Percentiles rank a stretch among this genome's conserved stretches.
phyloP scores from a whole-genome alignment of 2,329 filamentous ascomycete genomes.

The Fusarium begoniae region DNA sequence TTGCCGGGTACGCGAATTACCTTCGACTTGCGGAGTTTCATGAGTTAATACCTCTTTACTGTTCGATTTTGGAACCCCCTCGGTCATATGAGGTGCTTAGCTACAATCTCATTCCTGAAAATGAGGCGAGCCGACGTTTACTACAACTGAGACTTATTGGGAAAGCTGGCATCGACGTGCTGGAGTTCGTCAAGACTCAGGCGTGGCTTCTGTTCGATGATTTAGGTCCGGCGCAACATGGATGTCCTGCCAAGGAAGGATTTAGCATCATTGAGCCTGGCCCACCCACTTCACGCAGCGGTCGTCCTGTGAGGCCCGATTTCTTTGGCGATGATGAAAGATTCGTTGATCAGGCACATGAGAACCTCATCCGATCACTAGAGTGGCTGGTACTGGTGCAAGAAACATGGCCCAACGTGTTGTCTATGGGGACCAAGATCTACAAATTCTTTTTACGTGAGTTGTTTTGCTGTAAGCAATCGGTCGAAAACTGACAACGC shows the following conservation, averaged over 20 bases:
- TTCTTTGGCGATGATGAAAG: conserved; percentile 73
- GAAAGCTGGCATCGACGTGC: conserved; percentile 76
- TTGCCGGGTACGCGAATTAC: conserved; percentile 84
- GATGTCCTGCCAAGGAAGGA: conserved; percentile 52
- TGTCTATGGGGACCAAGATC: conserved; percentile 73
- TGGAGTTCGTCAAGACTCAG: conserved; percentile 78
- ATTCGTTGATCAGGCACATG: conserved; percentile 68
- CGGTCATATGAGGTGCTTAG: conserved; percentile 77
- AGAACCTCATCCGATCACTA: conserved; percentile 77
- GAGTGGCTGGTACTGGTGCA: conserved; percentile 86
- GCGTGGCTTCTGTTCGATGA: conserved; percentile 62
- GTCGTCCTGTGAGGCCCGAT: conserved; percentile 72
- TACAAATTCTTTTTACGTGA: conserved; percentile 86
- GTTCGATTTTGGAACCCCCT: conserved; percentile 74
- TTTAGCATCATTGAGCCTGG: conserved; percentile 62
- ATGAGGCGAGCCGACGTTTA: conserved; percentile 70
- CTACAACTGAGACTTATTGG: conserved; percentile 78
- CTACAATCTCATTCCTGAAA: conserved; percentile 78
- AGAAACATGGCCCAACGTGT: conserved; percentile 76
- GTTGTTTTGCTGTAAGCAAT: conserved; percentile 47
- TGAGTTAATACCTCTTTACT: conserved; percentile 87
- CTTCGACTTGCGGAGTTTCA: conserved; percentile 77
- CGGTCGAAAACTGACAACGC: conserved; percentile 8
- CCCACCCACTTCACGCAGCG: conserved; percentile 49
- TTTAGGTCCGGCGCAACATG: conserved; percentile 47